A percentile compares a stretch with the other conserved stretches of the same genome.
These are phyloP conservation scores for Sphaerostilbella broomeana DNA, from an alignment of 2,329 filamentous ascomycete species.

Conservation along the genomic window DNA sequence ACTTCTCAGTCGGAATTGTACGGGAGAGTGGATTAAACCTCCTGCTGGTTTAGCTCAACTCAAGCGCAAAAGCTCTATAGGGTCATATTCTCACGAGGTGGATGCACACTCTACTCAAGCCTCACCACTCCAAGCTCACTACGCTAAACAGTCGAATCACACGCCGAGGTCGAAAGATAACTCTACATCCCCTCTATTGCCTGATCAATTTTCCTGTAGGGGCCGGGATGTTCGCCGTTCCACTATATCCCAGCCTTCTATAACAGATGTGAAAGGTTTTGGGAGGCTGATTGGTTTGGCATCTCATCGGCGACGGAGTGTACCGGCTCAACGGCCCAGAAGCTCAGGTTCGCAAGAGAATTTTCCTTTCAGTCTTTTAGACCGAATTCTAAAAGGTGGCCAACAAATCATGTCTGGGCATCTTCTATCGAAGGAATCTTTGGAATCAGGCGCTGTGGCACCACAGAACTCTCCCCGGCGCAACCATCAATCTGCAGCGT, in stretches of 20 bases:
- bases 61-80: slow-evolving; percentile 5
- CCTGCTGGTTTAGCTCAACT: slow-evolving; percentile 16
- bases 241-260: slow-evolving; percentile 3
- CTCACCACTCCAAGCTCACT: slow-evolving; percentile 5
- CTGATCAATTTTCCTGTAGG: slow-evolving; percentile 15
- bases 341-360: slow-evolving; percentile 11
- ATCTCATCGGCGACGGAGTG: slow-evolving; percentile 23
- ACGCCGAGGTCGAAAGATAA: slow-evolving; percentile 14
- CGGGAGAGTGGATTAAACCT: slow-evolving; percentile 27
- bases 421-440: neutral
- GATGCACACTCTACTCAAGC: slow-evolving; percentile 24
- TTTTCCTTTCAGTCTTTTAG: slow-evolving; percentile 21
- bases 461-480: slow-evolving; percentile 3
- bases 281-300: slow-evolving; percentile 21
- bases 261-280: slow-evolving; percentile 15
- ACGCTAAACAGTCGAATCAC: slow-evolving; percentile 12
- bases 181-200: slow-evolving; percentile 19
- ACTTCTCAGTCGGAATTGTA: slow-evolving; percentile 26
- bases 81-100: slow-evolving; percentile 24
- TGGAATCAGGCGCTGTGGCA: neutral
- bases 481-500: slow-evolving; percentile 1
- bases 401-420: slow-evolving; percentile 17
- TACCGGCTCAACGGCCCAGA: slow-evolving; percentile 12
- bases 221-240: neutral
- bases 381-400: slow-evolving; percentile 23